phyloP scores from a whole-genome alignment of 1,284 basidiomycete genomes.

The Cyathus olla region DNA sequence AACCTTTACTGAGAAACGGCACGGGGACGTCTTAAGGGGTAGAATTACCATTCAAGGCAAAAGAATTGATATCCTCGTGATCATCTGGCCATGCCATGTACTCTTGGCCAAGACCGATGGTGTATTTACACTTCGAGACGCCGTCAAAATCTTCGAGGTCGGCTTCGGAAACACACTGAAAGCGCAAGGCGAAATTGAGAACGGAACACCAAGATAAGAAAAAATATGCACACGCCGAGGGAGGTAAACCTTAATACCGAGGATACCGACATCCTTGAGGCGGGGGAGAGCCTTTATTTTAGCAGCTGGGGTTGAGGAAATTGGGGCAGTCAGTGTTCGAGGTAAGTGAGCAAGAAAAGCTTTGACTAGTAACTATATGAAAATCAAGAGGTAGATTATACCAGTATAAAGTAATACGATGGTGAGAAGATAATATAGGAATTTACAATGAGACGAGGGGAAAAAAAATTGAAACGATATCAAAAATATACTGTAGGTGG shows the following conservation, averaged over 20 bases:
- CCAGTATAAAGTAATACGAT: constrained; percentile 5
- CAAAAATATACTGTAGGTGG: constrained; percentile 52
- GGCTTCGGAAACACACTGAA: constrained; percentile 92
- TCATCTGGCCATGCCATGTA: constrained; percentile 99
- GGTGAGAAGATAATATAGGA: constrained; percentile 40
- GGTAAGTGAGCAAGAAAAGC: constrained; percentile 9
- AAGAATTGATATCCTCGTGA: constrained; percentile 99
- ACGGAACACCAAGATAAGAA: constrained; percentile 1
- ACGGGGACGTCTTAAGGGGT: too few relatives aligned
- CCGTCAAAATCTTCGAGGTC: constrained; percentile 97
- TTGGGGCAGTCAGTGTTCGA: constrained; percentile 52
- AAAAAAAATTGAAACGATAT: constrained; percentile 44
- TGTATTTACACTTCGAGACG: constrained; percentile 98
- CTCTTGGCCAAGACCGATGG: constrained; percentile 98
- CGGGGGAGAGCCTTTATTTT: constrained; percentile 60
- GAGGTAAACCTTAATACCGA: constrained; percentile 95
- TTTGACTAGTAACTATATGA: constrained; percentile 11
- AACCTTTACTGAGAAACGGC: too few relatives aligned
- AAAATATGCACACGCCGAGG: constrained; percentile 80
- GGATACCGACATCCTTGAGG: constrained; percentile 93
- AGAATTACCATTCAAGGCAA: constrained; percentile 92
- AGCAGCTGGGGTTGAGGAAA: constrained; percentile 34
- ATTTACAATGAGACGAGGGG: constrained; percentile 38
- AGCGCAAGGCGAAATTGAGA: constrained; percentile 16
- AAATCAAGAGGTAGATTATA: constrained; percentile 19